These are phyloP conservation scores for Tetraselmis striata DNA, from an alignment of 139 green algal species.

Conservation along the genomic window DNA sequence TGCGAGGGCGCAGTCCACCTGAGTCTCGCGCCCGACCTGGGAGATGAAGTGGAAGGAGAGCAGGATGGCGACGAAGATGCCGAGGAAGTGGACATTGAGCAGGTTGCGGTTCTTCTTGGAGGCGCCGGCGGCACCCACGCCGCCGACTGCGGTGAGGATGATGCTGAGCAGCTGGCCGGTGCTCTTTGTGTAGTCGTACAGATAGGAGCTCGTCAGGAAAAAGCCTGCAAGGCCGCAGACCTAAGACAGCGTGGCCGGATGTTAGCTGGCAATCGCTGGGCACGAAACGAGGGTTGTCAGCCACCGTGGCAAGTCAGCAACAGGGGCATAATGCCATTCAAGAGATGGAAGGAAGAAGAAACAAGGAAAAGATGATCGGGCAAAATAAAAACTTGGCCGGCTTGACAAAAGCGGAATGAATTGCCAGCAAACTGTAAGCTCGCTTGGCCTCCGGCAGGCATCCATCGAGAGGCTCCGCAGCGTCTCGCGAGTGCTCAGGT, in stretches of 20 bases:
- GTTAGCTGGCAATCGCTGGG: no score
- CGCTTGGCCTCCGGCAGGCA: no score
- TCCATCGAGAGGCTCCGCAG: no score
- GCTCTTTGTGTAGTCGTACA: neutral
- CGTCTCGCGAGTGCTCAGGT: no score
- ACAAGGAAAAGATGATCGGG: no score
- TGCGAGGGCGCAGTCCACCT: neutral
- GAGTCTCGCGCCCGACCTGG: neutral
- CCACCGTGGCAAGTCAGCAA: no score
- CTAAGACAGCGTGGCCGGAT: neutral
- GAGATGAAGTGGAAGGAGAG: neutral
- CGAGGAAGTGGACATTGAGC: neutral
- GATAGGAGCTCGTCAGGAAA: neutral
- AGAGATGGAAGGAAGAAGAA: neutral
- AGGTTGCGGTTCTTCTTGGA: neutral
- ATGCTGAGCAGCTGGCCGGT: neutral
- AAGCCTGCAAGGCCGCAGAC: neutral
- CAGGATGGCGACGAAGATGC: neutral
- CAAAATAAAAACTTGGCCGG: no score
- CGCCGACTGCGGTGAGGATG: neutral
- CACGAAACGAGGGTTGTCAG: no score
- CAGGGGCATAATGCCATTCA: no score
- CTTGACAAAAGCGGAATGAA: no score
- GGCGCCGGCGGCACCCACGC: neutral
- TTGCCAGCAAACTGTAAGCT: no score